Evolutionary conservation across 2,329 filamentous ascomycete genomes (phyloP).

Genomic region (Fusarium agapanthi): DNA sequence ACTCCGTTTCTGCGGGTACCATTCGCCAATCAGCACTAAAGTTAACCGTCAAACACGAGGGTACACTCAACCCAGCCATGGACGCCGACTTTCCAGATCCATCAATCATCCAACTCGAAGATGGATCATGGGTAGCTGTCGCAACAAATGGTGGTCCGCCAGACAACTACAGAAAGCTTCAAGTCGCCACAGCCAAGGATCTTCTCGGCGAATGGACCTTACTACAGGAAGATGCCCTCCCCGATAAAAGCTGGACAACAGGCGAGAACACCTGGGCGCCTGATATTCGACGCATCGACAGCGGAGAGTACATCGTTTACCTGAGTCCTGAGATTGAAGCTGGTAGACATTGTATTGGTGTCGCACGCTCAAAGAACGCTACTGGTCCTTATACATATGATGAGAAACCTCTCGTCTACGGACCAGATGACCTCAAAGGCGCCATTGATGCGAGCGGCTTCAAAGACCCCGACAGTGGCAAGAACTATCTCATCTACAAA

Average conservation of each 20-base stretch:
- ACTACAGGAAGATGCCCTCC: not conserved
- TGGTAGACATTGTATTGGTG: slow-evolving; percentile 1
- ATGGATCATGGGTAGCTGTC: slow-evolving; percentile 16
- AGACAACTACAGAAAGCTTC: not conserved
- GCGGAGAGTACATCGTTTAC: slow-evolving; percentile 6
- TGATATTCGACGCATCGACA: not conserved
- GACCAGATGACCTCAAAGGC: not conserved
- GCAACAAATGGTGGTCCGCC: not conserved
- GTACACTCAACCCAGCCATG: not conserved
- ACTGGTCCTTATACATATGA: slow-evolving; percentile 3
- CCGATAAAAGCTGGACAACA: slow-evolving; percentile 14
- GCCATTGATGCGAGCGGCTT: slow-evolving; percentile 14
- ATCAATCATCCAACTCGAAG: not conserved
- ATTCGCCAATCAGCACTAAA: not conserved
- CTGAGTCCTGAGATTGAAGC: not conserved
- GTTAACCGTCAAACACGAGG: slow-evolving; percentile 2
- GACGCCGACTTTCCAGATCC: slow-evolving; percentile 19
- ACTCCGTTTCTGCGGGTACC: not conserved
- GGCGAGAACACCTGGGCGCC: slow-evolving; percentile 9
- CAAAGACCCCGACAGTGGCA: not conserved
- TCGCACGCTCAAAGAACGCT: not conserved
- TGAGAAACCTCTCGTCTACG: not conserved
- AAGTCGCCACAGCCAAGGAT: not conserved
- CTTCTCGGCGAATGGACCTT: slow-evolving; percentile 5
- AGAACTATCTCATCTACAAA: slow-evolving; percentile 9